Conservation (phyloP, 176 grass and related monocot genomes). For the Elymus sibiricus region DNA sequence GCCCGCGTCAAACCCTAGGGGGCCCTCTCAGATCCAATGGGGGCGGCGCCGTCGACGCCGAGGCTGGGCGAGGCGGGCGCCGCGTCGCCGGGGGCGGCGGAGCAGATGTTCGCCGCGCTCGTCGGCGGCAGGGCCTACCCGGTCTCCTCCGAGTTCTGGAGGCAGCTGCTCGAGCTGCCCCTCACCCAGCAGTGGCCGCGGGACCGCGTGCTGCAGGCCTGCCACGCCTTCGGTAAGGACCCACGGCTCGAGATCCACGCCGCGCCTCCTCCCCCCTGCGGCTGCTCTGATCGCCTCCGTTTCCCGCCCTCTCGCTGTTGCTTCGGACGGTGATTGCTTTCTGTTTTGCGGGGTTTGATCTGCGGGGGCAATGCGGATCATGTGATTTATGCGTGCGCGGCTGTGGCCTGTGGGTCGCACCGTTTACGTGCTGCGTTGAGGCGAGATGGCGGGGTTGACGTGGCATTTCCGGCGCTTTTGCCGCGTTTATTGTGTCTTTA, state of each 20-base stretch:
- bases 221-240: conserved; percentile 73
- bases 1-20: conserved; percentile 46
- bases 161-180: conserved; percentile 84
- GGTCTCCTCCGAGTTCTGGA: conserved; percentile 93
- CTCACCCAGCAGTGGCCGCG: conserved; percentile 89
- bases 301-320: background rate
- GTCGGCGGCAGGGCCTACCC: conserved; percentile 74
- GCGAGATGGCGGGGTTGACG: background rate
- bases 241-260: conserved; percentile 27
- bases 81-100: conserved; percentile 44
- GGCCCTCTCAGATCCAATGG: conserved; percentile 60
- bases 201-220: conserved; percentile 87
- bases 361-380: conserved; percentile 23
- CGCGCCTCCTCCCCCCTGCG: background rate
- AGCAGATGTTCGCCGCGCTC: conserved; percentile 82
- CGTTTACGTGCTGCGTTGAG: background rate
- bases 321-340: background rate
- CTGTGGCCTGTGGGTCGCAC: background rate
- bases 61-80: conserved; percentile 35
- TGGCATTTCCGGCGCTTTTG: background rate
- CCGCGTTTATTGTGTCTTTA: background rate
- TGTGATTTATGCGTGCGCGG: background rate
- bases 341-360: background rate
- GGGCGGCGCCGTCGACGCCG: conserved; percentile 86
- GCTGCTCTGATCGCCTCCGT: background rate